phyloP scores from a whole-genome alignment of 805 yeast genomes.

The Pichia californica region DNA sequence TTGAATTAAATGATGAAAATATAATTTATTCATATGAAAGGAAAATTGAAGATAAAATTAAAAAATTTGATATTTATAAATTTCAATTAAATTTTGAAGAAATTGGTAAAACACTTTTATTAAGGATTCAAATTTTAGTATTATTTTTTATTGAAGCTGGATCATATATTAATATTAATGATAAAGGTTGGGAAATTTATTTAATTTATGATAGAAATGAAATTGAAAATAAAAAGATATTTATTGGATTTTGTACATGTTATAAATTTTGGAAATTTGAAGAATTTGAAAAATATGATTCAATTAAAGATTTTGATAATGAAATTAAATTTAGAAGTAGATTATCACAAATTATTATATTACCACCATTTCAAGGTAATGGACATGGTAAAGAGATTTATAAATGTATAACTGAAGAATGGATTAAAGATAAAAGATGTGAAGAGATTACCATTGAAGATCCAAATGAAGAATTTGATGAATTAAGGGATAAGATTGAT shows the following conservation, averaged over 20 bases:
- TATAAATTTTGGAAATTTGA: conserved; percentile 79
- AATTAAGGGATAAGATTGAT: conserved; percentile 79
- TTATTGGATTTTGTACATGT: conserved; percentile 77
- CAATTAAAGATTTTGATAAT: conserved; percentile 34
- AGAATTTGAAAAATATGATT: conserved; percentile 34
- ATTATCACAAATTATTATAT: conserved; percentile 78
- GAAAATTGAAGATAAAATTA: conserved; percentile 29
- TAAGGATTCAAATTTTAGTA: conserved; percentile 71
- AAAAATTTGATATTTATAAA: conserved; percentile 46
- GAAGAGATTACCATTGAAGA: conserved; percentile 86
- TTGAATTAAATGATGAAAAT: conserved; percentile 27
- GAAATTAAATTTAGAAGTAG: conserved; percentile 47
- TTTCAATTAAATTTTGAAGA: conserved; percentile 31
- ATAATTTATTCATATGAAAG: conserved; percentile 16
- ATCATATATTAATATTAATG: conserved; percentile 71
- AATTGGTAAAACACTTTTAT: conserved; percentile 47
- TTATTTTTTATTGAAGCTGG: conserved; percentile 91
- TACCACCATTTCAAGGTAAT: conserved; percentile 77
- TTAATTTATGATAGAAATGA: conserved; percentile 38
- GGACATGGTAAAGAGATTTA: conserved; percentile 71
- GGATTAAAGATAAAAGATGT: conserved; percentile 48
- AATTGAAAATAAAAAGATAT: conserved; percentile 31
- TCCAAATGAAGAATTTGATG: conserved; percentile 90
- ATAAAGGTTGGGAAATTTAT: conserved; percentile 76
- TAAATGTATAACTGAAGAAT: conserved; percentile 42